Evolutionary conservation across 1,284 basidiomycete species (phyloP).

Genomic region (Leccinum pallidistipes): DNA sequence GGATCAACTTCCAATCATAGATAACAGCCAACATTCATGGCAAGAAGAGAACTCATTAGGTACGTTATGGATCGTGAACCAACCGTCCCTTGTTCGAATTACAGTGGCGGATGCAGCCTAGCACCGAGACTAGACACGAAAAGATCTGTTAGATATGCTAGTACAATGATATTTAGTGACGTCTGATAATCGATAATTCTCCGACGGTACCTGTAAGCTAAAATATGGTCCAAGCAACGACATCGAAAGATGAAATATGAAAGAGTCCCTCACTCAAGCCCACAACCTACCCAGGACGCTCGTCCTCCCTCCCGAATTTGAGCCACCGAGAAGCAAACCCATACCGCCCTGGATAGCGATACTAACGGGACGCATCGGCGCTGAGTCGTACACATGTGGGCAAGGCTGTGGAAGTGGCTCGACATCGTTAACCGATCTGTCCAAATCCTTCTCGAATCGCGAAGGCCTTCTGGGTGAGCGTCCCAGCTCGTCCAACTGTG

Average conservation of each 20-base stretch:
- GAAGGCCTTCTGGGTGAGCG: constrained; percentile 58
- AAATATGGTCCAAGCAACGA: not conserved
- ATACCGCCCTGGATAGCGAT: constrained; percentile 71
- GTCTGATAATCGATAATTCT: not conserved
- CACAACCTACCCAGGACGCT: constrained; percentile 71
- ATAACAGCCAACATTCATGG: too few relatives aligned
- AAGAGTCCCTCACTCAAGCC: constrained; percentile 27
- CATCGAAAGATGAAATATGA: not conserved
- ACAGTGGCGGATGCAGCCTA: not conserved
- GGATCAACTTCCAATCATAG: not conserved
- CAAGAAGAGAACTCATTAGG: not conserved
- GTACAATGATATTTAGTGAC: not conserved
- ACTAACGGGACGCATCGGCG: constrained; percentile 74
- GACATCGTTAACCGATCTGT: constrained; percentile 50
- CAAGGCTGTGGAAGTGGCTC: constrained; percentile 65
- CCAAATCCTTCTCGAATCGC: constrained; percentile 71
- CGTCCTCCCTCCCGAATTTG: constrained; percentile 40
- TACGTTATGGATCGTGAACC: not conserved
- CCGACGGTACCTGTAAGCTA: not conserved
- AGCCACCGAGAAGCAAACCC: constrained; percentile 55
- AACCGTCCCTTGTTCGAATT: not conserved
- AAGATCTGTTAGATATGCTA: not conserved
- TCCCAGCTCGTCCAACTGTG: constrained; percentile 46
- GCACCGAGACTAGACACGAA: not conserved
- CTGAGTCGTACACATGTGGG: constrained; percentile 74